These are phyloP conservation scores for Ceratocystis cubensis DNA, from an alignment of 2,329 filamentous ascomycete species.

Conservation along the genomic window DNA sequence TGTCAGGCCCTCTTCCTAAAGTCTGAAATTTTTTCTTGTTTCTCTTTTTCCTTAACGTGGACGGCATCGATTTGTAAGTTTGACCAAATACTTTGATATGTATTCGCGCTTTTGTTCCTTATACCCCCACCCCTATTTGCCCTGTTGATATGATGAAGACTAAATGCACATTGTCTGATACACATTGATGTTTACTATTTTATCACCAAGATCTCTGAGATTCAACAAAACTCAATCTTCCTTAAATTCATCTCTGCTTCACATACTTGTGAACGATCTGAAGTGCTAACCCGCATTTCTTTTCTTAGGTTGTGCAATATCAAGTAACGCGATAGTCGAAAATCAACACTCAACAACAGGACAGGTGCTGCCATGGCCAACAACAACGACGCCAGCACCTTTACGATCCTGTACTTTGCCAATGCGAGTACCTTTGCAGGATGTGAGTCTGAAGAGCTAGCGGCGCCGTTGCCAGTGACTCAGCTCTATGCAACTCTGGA, in stretches of 20 bases:
- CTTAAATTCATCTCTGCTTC: not conserved
- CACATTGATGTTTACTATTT: constrained; percentile 42
- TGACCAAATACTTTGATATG: not conserved
- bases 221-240: not conserved
- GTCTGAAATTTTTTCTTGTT: constrained; percentile 8
- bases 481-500: constrained; percentile 58
- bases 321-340: not conserved
- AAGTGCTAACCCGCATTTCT: not conserved
- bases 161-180: constrained; percentile 47
- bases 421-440: constrained; percentile 57
- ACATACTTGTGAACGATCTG: not conserved
- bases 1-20: not conserved
- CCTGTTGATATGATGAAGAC: constrained; percentile 38
- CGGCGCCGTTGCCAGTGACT: constrained; percentile 50
- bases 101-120: not conserved
- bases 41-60: constrained; percentile 15
- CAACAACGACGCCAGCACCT: constrained; percentile 28
- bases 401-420: constrained; percentile 74
- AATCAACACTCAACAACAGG: not conserved
- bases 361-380: not conserved
- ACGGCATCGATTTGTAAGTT: constrained; percentile 28
- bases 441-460: constrained; percentile 52
- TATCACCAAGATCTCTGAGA: constrained; percentile 68
- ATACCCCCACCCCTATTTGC: not conserved
- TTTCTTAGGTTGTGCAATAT: not conserved